Base-by-base conservation (phyloP, 129 eudicot species). In the Kitagawia praeruptora region DNA sequence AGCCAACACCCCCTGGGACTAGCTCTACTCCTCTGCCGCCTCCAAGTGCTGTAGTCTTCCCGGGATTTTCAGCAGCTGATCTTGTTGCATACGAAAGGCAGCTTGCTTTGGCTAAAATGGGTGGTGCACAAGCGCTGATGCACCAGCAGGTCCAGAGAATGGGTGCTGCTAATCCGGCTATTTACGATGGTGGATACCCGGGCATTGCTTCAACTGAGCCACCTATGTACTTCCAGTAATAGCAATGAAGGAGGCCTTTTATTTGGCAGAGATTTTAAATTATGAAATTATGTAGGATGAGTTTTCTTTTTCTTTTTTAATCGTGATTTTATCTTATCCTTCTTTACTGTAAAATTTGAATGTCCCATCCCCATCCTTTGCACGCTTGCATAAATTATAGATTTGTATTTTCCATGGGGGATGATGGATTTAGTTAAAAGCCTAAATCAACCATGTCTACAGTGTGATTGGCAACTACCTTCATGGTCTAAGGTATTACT, bases 131-230 rank as follows among this genome's bases (percentile, higher is more conserved):
- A 56, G 79, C 91, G 2, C 85, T 84, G 75, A 87, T 90, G 91
- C 85, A 82, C 48, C 92, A 80, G 75, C 90, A 89, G 82, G 86
- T 48, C 8, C 87, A 84, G 82, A 89, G 85, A 51, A 75, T 86
- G 42, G 91, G 86, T 44, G 88, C 80, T 11, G 86, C 92, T 42
- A 85, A 82, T 81, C 93, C 87, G 79, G 85, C 91, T 0, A 70
- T 92, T 18, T 92, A 92, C 75, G 96, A 90, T 71, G 93, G 88
- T 77, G 92, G 93, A 34, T 90, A 88, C 78, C 81, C 89, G 1
- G 82, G 89, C 78, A 90, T 87, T 38, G 80, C 88, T 12, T 70
- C 92, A 25, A 80, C 98, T 7, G 96, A 90, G 81, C 89, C 88
- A 54, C 93, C 91, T 6, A 47, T 90, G 87, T 93, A 93, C 67